Base-by-base conservation (phyloP, 2,329 filamentous ascomycete species). In the Neofusicoccum parvum region DNA sequence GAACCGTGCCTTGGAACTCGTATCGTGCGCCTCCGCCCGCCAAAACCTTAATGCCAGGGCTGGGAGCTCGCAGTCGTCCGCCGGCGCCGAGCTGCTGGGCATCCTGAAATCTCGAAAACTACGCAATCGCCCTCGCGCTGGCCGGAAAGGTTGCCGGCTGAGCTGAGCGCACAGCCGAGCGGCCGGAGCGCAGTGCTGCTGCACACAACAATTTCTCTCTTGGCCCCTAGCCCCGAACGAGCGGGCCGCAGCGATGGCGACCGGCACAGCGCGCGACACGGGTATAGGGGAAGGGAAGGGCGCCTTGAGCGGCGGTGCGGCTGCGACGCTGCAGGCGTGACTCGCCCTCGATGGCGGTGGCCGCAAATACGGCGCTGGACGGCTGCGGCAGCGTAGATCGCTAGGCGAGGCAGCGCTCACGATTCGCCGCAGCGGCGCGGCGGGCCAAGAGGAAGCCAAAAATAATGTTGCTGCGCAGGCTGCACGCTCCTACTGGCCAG, bases 81-180 rank as follows among this genome's bases (percentile, higher is more conserved):
- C 39, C 23, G 17, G 27, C n/a, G 41, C 56, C 56, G 56, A 48
- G 43, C 36, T 9, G 56, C 41, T 37, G 46, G 59, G 45, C 37
- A 34, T 41, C 59, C 48, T 50, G 59, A 62, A 62, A 62, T 62
- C 48, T 34, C 48, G 48, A 51, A 32, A 62, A 62, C 59, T 62
- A 62, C 59, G 59, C 59, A 62, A 51, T 62, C 59, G 48, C 48
- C 34, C 48, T 51, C 43, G 58, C 58, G 34, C 12, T 49, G 32
- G 56, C 32, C 43, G 59, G 56, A 60, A 36, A 23, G 56, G 56
- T 9, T 46, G 41, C 56, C 43, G 15, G 27, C 27, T 60, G 56
- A 23, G 27, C 56, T 36, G 27, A 48, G 56, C 56, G 56, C 56
- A 34, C 41, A 48, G 43, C 17, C 56, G 56, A 46, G 48, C 27